Conservation (phyloP, 1,284 basidiomycete species). For the Cystobasidiaceae sp. region DNA sequence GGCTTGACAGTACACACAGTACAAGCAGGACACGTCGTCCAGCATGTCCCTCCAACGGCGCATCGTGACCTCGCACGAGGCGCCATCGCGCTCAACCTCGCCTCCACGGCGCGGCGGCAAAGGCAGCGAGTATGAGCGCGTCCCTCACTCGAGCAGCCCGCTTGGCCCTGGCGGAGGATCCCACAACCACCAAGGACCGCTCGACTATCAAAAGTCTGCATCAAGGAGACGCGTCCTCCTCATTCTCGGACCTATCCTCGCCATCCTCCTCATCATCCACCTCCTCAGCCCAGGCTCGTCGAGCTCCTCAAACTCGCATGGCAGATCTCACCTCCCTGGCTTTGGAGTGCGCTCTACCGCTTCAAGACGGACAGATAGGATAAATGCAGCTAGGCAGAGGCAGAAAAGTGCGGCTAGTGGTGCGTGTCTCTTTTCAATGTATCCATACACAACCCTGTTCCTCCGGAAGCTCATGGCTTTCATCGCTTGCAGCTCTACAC, state of each 20-base stretch:
- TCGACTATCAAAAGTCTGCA: conserved; percentile 3
- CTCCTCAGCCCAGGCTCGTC: not conserved
- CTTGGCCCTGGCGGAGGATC: no score
- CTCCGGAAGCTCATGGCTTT: no score
- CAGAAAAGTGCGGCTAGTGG: conserved; percentile 31
- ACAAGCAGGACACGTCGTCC: no score
- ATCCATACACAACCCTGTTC: no score
- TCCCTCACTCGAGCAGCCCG: no score
- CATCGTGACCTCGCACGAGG: conserved; percentile 28
- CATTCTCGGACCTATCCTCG: conserved; percentile 24
- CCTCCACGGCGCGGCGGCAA: conserved; percentile 2
- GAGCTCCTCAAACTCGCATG: not conserved
- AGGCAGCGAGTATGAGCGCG: no score
- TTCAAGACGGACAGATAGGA: conserved; percentile 28
- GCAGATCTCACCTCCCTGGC: conserved; percentile 22
- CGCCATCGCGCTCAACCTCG: conserved; percentile 18
- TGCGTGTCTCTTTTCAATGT: no score
- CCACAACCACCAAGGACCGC: no score
- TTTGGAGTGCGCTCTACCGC: conserved; percentile 15
- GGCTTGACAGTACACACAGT: no score
- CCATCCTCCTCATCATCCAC: conserved; percentile 22
- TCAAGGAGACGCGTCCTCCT: conserved; percentile 23
- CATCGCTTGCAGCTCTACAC: conserved; percentile 29
- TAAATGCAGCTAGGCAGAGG: conserved; percentile 23
- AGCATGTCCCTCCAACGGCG: conserved; percentile 25